Percentiles rank a stretch among this genome's conserved stretches.
These are phyloP conservation scores for Obelidium mucronatum DNA, from an alignment of 192 early-diverging fungal genomes.

Conservation along the genomic window DNA sequence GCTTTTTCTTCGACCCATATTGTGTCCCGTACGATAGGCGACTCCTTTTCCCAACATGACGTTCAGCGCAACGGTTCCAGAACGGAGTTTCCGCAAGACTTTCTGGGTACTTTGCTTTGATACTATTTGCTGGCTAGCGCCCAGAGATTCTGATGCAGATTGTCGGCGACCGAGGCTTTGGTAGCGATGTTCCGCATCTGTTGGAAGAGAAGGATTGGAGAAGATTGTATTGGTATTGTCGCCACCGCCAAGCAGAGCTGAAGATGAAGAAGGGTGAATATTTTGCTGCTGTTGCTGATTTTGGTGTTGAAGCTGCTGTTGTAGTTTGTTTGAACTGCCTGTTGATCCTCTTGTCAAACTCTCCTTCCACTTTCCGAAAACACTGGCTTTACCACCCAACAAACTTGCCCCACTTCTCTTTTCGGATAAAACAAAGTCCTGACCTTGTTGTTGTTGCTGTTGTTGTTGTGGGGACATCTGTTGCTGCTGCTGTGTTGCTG, in stretches of 20 bases:
- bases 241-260: too few species aligned
- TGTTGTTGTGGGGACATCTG: too few species aligned
- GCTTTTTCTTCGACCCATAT: neutral
- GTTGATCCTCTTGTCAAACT: neutral
- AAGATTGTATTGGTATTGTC: too few species aligned
- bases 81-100: conserved; percentile 3
- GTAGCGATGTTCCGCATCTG: too few species aligned
- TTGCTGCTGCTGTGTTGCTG: too few species aligned
- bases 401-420: neutral
- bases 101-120: neutral
- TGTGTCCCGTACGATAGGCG: neutral
- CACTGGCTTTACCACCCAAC: neutral
- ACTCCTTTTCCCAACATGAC: conserved; percentile 11
- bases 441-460: too few species aligned
- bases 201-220: too few species aligned
- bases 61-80: conserved; percentile 22
- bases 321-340: too few species aligned
- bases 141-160: neutral
- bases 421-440: too few species aligned
- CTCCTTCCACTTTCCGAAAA: neutral
- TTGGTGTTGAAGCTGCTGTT: too few species aligned
- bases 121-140: neutral
- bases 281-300: too few species aligned
- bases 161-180: neutral
- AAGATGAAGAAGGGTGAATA: too few species aligned